Conservation (phyloP, 2,329 filamentous ascomycete genomes). For the Alternaria sp. region DNA sequence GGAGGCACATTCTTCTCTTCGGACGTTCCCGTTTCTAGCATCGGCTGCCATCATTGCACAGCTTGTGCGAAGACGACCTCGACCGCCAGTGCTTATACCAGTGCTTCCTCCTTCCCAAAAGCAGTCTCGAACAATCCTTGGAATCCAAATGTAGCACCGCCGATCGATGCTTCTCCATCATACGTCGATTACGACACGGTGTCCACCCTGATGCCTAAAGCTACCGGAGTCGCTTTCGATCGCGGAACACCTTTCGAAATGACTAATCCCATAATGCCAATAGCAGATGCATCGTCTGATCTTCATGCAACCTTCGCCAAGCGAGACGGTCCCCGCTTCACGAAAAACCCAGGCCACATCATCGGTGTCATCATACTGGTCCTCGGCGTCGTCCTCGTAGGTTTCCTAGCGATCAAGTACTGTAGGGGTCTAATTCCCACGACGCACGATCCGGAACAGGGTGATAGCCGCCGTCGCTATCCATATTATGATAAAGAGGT, state of each 20-base stretch:
- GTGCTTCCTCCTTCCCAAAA: background rate
- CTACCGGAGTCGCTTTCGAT: background rate
- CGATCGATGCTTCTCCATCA: background rate
- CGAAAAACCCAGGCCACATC: background rate
- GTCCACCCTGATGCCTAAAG: background rate
- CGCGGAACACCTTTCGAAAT: background rate
- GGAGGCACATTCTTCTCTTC: background rate
- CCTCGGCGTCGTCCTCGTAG: background rate
- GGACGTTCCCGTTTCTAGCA: background rate
- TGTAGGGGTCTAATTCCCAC: background rate
- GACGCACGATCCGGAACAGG: background rate
- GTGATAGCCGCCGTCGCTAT: background rate
- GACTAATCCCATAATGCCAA: background rate
- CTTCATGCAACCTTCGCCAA: background rate
- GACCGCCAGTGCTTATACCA: background rate
- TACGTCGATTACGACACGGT: background rate
- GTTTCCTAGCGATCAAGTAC: background rate
- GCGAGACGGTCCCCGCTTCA: background rate
- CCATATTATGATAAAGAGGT: background rate
- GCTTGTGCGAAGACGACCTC: background rate
- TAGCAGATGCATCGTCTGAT: background rate
- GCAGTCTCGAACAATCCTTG: background rate
- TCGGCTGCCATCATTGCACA: background rate
- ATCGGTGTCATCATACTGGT: background rate
- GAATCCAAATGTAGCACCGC: background rate